These are phyloP conservation scores for Orbilia javanica DNA, from an alignment of 2,329 filamentous ascomycete genomes.

Conservation along the genomic window DNA sequence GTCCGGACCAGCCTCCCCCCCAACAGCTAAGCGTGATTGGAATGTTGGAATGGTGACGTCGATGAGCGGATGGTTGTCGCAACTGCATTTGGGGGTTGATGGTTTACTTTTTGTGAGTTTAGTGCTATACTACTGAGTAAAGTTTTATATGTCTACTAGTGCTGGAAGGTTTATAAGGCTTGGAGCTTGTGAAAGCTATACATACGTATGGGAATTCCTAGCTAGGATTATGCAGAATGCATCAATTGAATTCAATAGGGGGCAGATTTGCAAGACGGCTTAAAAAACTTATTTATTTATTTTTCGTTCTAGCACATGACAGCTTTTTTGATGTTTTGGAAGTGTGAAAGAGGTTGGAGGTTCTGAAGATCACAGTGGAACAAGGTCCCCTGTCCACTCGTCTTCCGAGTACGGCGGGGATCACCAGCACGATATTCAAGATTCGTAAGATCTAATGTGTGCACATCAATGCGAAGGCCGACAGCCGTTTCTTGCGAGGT, in stretches of 20 bases:
- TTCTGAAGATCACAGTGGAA: conserved; percentile 18
- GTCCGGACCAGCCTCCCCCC: conserved; percentile 30
- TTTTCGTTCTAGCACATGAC: conserved; percentile 6
- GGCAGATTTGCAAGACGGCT: neutral
- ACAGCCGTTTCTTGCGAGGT: conserved; percentile 14
- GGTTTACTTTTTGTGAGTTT: neutral
- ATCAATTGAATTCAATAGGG: too few species aligned
- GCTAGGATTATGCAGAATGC: neutral
- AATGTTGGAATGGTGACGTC: conserved; percentile 48
- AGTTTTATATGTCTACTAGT: neutral
- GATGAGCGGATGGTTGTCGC: conserved; percentile 32
- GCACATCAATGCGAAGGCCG: conserved; percentile 6
- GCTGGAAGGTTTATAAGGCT: too few species aligned
- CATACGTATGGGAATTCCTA: neutral
- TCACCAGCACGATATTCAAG: conserved; percentile 16
- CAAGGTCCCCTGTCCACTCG: neutral
- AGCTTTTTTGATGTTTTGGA: neutral
- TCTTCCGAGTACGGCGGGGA: conserved; percentile 23
- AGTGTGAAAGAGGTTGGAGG: neutral
- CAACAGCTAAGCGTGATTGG: conserved; percentile 24
- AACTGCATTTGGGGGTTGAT: neutral
- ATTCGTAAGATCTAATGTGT: conserved; percentile 27
- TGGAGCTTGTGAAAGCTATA: conserved; percentile 3
- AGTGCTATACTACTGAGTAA: too few species aligned
- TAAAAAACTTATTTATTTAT: neutral